Evolutionary conservation across 1,139 yeast genomes (phyloP).

Genomic region (Sugiyamaella neomexicana): DNA sequence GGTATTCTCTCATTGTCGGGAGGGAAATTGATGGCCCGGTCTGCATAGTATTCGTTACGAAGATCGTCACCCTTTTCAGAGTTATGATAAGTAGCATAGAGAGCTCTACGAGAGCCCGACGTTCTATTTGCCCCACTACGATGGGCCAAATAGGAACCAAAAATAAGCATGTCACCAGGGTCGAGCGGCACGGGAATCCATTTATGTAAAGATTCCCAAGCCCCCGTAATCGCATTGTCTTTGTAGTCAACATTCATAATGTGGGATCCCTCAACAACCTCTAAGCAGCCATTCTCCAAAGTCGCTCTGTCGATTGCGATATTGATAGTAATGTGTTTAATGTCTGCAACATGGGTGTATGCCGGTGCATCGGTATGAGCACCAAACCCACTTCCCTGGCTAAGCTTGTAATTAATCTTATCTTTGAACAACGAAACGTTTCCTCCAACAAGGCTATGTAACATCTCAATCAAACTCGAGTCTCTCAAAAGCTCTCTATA

Average conservation of each 20-base stretch:
- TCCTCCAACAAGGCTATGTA: too few species aligned
- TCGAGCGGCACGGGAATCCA: conserved; percentile 10
- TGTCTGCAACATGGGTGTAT: conserved; percentile 23
- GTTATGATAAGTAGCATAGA: conserved; percentile 8
- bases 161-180: conserved; percentile 5
- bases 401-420: not conserved
- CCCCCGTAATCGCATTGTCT: not conserved
- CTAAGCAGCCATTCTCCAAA: too few species aligned
- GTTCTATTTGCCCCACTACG: not conserved
- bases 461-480: too few species aligned
- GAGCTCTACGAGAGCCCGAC: not conserved
- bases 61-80: conserved; percentile 35
- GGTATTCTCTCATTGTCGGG: conserved; percentile 21
- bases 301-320: conserved; percentile 25
- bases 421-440: too few species aligned
- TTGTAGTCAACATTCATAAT: conserved; percentile 17
- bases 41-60: conserved; percentile 16
- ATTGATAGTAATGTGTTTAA: conserved; percentile 24
- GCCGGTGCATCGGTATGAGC: conserved; percentile 28
- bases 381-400: conserved; percentile 23
- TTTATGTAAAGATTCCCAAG: conserved; percentile 2
- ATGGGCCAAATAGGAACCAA: conserved; percentile 12
- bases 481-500: too few species aligned
- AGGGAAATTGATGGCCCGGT: conserved; percentile 18
- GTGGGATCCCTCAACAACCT: conserved; percentile 24